Evolutionary conservation across 352 stramenopile genomes (phyloP).

Genomic region (Phytophthora nicotianae): DNA sequence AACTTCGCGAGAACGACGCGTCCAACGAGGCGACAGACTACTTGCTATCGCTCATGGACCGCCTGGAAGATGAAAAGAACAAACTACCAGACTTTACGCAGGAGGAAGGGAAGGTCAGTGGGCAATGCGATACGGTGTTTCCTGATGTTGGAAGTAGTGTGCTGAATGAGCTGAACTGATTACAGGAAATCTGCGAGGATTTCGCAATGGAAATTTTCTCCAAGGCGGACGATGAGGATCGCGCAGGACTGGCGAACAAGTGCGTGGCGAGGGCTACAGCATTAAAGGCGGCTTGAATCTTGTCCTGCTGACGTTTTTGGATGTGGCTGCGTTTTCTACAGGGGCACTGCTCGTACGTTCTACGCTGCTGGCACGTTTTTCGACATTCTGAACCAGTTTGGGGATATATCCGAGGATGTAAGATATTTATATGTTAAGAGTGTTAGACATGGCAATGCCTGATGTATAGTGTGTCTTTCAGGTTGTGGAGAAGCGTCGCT

Average conservation of each 20-base stretch:
- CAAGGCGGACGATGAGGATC: conserved; percentile 95
- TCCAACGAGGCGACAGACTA: conserved; percentile 88
- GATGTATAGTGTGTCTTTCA: conserved; percentile 24
- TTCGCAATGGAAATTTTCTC: conserved; percentile 94
- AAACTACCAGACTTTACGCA: conserved; percentile 90
- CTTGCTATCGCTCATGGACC: conserved; percentile 89
- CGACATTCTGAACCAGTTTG: conserved; percentile 97
- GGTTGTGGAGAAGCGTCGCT: conserved; percentile 90
- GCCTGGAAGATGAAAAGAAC: conserved; percentile 92
- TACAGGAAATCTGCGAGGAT: conserved; percentile 83
- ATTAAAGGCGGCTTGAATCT: not conserved
- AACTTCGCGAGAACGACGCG: conserved; percentile 78
- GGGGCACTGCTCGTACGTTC: conserved; percentile 94
- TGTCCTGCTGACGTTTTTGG: conserved; percentile 8
- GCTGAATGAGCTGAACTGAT: conserved; percentile 1
- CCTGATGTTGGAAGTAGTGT: not conserved
- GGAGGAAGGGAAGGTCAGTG: conserved; percentile 88
- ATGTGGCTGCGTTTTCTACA: conserved; percentile 21
- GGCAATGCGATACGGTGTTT: not conserved
- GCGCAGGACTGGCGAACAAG: conserved; percentile 89
- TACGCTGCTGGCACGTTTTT: conserved; percentile 97
- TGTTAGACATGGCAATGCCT: not conserved
- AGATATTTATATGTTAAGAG: conserved; percentile 6
- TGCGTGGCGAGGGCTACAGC: conserved; percentile 29
- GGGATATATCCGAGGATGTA: conserved; percentile 80